These are phyloP conservation scores for Coemansia sp. DNA, from an alignment of 192 early-diverging fungal species.

Conservation along the genomic window DNA sequence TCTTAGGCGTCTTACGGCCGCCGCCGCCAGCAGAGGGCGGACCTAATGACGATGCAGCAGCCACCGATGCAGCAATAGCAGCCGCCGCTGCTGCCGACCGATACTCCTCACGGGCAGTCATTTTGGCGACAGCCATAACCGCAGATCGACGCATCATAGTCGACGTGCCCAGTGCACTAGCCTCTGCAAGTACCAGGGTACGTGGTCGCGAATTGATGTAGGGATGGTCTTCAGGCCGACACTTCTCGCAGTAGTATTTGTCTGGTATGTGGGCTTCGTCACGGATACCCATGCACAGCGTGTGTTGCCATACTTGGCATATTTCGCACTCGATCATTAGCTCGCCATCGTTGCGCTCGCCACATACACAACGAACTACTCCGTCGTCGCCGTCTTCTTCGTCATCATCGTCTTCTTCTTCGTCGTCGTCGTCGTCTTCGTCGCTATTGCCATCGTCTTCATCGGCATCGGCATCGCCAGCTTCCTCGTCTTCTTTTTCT, in stretches of 20 bases:
- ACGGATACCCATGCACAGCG: conserved; percentile 83
- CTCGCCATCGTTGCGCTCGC: conserved; percentile 62
- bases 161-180: conserved; percentile 36
- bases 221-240: conserved; percentile 78
- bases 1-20: conserved; percentile 10
- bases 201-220: conserved; percentile 57
- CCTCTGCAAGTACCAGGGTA: conserved; percentile 43
- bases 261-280: conserved; percentile 76
- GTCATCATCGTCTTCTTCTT: conserved; percentile 15
- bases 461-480: background rate
- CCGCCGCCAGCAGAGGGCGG: background rate
- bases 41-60: conserved; percentile 14
- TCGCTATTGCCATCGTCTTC: conserved; percentile 8
- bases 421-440: conserved; percentile 11
- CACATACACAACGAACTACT: conserved; percentile 52
- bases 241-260: conserved; percentile 91
- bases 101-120: conserved; percentile 50
- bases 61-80: conserved; percentile 44
- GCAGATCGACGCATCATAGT: conserved; percentile 54
- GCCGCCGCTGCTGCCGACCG: conserved; percentile 34
- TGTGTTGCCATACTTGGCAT: conserved; percentile 94
- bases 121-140: conserved; percentile 52
- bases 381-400: conserved; percentile 39
- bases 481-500: conserved; percentile 1
- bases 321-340: conserved; percentile 94